Percentiles rank a stretch among this genome's conserved stretches.
phyloP scores from a whole-genome alignment of 768 basidiomycete genomes.

The Candolleomyces efflorescens region DNA sequence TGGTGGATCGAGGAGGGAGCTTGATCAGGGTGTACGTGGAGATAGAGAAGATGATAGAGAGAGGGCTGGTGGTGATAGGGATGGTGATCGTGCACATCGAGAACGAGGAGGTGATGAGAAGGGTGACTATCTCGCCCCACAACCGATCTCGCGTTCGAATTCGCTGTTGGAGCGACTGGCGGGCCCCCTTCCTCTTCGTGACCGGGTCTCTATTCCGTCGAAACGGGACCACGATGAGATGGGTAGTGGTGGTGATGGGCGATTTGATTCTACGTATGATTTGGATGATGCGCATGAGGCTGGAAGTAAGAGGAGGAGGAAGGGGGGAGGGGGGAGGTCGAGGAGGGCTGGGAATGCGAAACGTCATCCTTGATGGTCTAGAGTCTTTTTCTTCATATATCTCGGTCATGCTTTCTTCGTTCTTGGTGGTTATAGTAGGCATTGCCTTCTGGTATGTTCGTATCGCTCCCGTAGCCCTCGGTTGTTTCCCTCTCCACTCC shows the following conservation, averaged over 20 bases:
- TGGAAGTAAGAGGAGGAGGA: neutral
- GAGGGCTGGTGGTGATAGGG: neutral
- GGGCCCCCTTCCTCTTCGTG: slow-evolving; percentile 7
- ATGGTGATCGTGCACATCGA: neutral
- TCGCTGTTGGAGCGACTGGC: slow-evolving; percentile 4
- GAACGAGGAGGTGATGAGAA: neutral
- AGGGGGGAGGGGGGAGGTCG: neutral
- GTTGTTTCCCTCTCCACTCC: too few species aligned
- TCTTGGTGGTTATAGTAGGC: too few species aligned
- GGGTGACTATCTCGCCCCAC: neutral
- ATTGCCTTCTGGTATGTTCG: too few species aligned
- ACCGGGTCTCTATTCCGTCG: slow-evolving; percentile 9
- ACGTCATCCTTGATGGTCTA: too few species aligned
- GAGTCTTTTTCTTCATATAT: too few species aligned
- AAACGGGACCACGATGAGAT: slow-evolving; percentile 8
- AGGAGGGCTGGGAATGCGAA: neutral
- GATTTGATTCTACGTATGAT: neutral
- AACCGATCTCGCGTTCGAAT: neutral
- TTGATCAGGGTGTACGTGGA: neutral
- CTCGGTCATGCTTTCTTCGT: too few species aligned
- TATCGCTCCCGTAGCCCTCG: too few species aligned
- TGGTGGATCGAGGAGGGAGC: neutral
- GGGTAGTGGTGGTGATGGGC: neutral
- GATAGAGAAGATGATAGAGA: neutral
- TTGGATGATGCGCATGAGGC: slow-evolving; percentile 4